phyloP scores from a whole-genome alignment of 169 alveolate species.

The Plasmodium gonderi region DNA sequence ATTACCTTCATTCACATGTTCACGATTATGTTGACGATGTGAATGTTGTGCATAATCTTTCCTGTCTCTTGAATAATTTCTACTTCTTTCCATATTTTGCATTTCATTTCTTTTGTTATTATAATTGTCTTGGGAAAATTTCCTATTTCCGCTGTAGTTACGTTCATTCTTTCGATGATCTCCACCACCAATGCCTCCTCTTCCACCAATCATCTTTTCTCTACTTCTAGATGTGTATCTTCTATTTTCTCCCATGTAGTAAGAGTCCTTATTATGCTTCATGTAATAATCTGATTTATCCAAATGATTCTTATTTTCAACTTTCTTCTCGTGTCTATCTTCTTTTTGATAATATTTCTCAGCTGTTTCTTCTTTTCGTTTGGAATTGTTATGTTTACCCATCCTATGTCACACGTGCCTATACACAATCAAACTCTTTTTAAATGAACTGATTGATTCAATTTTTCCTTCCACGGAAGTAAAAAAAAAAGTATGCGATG shows the following conservation, averaged over 20 bases:
- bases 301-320: background rate
- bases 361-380: background rate
- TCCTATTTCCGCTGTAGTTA: conserved; percentile 6
- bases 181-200: too few relatives aligned
- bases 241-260: conserved; percentile 16
- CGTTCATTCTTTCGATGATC: conserved; percentile 25
- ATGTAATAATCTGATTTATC: background rate
- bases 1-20: background rate
- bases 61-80: conserved; percentile 17
- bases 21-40: background rate
- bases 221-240: conserved; percentile 48
- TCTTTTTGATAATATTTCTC: conserved; percentile 20
- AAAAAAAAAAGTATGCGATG: too few relatives aligned
- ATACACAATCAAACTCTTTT: too few relatives aligned
- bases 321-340: conserved; percentile 3
- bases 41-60: background rate
- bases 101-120: conserved; percentile 14
- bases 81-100: conserved; percentile 9
- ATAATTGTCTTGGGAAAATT: conserved; percentile 11
- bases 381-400: conserved; percentile 3
- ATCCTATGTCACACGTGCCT: too few relatives aligned
- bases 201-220: conserved; percentile 19
- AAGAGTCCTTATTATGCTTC: conserved; percentile 18
- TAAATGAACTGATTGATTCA: too few relatives aligned
- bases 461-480: too few relatives aligned